phyloP scores from a whole-genome alignment of 2,329 filamentous ascomycete species.

The Xylaria polymorpha region DNA sequence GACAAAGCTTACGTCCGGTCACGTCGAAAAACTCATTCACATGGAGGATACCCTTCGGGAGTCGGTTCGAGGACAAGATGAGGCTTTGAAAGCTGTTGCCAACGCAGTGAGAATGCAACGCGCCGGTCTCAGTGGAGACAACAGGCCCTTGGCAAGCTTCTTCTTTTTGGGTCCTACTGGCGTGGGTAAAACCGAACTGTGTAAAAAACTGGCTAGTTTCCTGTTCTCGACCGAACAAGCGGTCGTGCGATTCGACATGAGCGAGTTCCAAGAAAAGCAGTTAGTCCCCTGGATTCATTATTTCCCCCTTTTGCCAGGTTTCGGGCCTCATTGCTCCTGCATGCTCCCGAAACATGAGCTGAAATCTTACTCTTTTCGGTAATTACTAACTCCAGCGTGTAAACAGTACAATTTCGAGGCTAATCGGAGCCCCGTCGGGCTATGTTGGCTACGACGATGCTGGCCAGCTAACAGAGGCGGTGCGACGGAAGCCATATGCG shows the following conservation, averaged over 20 bases:
- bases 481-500: constrained; percentile 93
- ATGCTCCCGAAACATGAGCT: no score
- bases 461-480: constrained; percentile 94
- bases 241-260: constrained; percentile 96
- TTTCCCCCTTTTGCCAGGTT: no score
- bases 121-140: constrained; percentile 90
- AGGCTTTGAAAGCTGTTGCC: constrained; percentile 89
- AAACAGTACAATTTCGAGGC: constrained; percentile 78
- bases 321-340: no score
- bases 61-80: constrained; percentile 91
- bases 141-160: constrained; percentile 90
- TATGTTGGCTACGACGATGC: constrained; percentile 98
- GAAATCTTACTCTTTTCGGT: no score
- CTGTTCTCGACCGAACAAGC: constrained; percentile 92
- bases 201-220: constrained; percentile 94
- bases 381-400: no score
- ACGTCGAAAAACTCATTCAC: constrained; percentile 92
- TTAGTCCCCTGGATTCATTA: no score
- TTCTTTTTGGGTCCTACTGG: constrained; percentile 98
- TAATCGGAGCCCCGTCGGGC: constrained; percentile 92
- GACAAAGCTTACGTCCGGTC: constrained; percentile 89
- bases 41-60: constrained; percentile 92
- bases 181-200: constrained; percentile 96
- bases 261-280: constrained; percentile 96
- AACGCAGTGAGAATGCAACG: constrained; percentile 95